Evolutionary conservation across 1,284 basidiomycete species (phyloP), one percentile per base, ranked within the genome.

Genomic region (Trichosporon inkin): DNA sequence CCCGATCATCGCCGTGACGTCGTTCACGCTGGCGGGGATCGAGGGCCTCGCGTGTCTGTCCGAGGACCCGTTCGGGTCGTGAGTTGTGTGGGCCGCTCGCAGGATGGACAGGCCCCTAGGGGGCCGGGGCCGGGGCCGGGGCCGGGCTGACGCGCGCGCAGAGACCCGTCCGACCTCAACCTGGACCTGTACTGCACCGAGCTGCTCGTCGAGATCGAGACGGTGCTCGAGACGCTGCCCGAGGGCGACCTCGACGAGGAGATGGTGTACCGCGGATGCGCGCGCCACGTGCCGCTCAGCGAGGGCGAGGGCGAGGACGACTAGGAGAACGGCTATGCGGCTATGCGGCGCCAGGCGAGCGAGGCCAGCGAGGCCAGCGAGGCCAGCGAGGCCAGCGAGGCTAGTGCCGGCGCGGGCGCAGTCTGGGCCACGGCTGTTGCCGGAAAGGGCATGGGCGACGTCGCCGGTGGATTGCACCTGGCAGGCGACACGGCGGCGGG

Each of bases 1-100:
- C 17, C 88, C 88, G n/a, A 82, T 93, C 32, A 86, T 90, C 10
- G 89, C 88, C 20, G 85, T 63, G 56, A 87, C 91, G 34, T 87
- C 89, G 13, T 90, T 94, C 78, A 92, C 89, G 4, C 83, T 94
- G 63, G 53, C 49, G 36, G 65, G 65, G 7, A 62, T 95, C 57
- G 92, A 95, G 78, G 91, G 91, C 10, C 93, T 95, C 64, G 91
- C 91, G 0, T 87, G 92, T 64, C 87, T 92, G 77, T 90, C 93
- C 65, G 92, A 94, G 74, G 89, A 89, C 86, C 92, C 92, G 1
- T 81, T 80, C 62, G 59, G 56, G 28, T 32, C 44, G 44, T 54
- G 22, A 54, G 53, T 54, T 8, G 28, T n/a, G 4, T 17, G 11
- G 20, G 17, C 13, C 11, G 40, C 40, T 41, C n/a, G 10, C 40